These are phyloP conservation scores for Nannizzia gypsea DNA, from an alignment of 2,329 filamentous ascomycete species.

Conservation along the genomic window DNA sequence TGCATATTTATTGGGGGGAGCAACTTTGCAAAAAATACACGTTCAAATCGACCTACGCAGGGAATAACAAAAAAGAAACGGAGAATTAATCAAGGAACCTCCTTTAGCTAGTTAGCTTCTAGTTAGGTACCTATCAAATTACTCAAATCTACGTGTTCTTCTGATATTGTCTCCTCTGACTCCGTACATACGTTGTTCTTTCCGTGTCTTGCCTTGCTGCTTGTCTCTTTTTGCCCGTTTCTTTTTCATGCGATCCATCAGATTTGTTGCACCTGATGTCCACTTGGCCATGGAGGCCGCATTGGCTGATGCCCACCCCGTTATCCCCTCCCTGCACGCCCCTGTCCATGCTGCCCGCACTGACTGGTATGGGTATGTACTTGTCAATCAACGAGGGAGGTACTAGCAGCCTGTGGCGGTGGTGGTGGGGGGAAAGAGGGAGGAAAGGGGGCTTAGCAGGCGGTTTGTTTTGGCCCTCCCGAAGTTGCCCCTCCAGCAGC, in stretches of 20 bases:
- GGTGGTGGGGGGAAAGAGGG: background rate
- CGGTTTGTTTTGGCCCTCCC: background rate
- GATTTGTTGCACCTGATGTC: background rate
- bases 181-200: background rate
- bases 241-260: background rate
- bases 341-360: background rate
- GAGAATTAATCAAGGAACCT: background rate
- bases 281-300: background rate
- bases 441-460: background rate
- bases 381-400: too few species aligned
- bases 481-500: conserved; percentile 1
- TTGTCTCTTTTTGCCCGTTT: background rate
- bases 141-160: background rate
- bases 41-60: background rate
- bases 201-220: background rate
- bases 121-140: background rate
- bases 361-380: too few species aligned
- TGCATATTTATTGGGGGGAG: background rate
- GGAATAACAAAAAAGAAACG: background rate
- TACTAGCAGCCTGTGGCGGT: background rate
- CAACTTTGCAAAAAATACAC: background rate
- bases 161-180: too few species aligned
- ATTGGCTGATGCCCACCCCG: background rate
- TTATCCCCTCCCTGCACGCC: background rate
- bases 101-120: background rate